Percentiles rank a stretch among this genome's conserved stretches.
These are phyloP conservation scores for Suillus bovinus DNA, from an alignment of 768 basidiomycete species.

Conservation along the genomic window DNA sequence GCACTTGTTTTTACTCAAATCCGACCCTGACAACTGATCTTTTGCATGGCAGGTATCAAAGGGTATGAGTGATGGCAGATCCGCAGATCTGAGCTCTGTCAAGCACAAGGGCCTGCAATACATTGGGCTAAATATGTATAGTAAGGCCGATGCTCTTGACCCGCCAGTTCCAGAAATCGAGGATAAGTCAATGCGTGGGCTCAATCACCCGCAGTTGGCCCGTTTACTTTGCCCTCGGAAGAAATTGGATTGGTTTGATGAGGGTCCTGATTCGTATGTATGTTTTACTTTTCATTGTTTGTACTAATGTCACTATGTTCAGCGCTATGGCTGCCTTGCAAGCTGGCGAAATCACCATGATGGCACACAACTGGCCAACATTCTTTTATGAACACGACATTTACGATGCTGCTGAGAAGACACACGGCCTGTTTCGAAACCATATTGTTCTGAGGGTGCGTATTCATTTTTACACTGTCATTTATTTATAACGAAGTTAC, in stretches of 20 bases:
- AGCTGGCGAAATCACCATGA: no score
- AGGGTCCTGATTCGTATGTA: background rate
- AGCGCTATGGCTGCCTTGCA: conserved; percentile 4
- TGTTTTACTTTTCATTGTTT: background rate
- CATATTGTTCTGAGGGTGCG: no score
- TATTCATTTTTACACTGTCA: no score
- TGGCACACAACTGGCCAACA: no score
- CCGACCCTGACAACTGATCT: background rate
- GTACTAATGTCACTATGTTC: background rate
- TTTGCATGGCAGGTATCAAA: background rate
- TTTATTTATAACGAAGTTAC: no score
- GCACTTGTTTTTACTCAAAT: background rate
- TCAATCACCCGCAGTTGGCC: conserved; percentile 5
- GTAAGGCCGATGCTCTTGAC: background rate
- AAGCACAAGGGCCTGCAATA: conserved; percentile 4
- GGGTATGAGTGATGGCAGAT: conserved; percentile 5
- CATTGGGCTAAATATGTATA: background rate
- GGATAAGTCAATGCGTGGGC: conserved; percentile 5
- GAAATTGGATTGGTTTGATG: conserved; percentile 2
- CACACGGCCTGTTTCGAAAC: no score
- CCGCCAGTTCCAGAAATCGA: conserved; percentile 1
- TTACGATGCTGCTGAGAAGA: no score
- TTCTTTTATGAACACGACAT: no score
- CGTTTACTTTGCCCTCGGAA: conserved; percentile 2
- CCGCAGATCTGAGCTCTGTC: conserved; percentile 3